Percentiles rank a stretch among this genome's conserved stretches.
phyloP scores from a whole-genome alignment of 2,329 filamentous ascomycete genomes.

The Colletotrichum sp. region DNA sequence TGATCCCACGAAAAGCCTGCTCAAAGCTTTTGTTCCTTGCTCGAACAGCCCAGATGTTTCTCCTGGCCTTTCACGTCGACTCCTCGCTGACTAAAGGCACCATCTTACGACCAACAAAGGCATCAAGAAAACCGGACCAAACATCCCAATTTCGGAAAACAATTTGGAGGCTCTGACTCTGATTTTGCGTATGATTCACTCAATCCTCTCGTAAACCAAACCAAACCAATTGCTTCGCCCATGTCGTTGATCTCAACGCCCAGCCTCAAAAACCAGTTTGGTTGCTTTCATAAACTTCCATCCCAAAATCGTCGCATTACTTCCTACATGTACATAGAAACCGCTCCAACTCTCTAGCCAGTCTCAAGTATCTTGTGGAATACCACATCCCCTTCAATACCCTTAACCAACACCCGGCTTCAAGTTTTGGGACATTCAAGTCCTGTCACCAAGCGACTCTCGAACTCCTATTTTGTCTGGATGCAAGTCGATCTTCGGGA shows the following conservation, averaged over 20 bases:
- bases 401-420: background rate
- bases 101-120: background rate
- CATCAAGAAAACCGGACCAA: fast-evolving
- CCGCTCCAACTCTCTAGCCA: background rate
- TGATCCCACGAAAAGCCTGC: background rate
- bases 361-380: background rate
- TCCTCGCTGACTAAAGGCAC: background rate
- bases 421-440: background rate
- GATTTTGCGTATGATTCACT: background rate
- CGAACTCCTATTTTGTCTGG: background rate
- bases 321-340: fast-evolving
- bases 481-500: background rate
- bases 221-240: background rate
- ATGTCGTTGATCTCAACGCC: background rate
- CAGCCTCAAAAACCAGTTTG: fast-evolving
- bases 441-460: background rate
- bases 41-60: background rate
- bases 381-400: fast-evolving
- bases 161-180: background rate
- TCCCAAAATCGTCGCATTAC: background rate
- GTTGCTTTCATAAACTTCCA: background rate
- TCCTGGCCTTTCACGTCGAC: background rate
- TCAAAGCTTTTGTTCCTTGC: background rate
- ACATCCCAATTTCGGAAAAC: background rate
- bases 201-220: fast-evolving